Conservation (phyloP, 441 rosid genomes). For the Aquilaria agallochum region DNA sequence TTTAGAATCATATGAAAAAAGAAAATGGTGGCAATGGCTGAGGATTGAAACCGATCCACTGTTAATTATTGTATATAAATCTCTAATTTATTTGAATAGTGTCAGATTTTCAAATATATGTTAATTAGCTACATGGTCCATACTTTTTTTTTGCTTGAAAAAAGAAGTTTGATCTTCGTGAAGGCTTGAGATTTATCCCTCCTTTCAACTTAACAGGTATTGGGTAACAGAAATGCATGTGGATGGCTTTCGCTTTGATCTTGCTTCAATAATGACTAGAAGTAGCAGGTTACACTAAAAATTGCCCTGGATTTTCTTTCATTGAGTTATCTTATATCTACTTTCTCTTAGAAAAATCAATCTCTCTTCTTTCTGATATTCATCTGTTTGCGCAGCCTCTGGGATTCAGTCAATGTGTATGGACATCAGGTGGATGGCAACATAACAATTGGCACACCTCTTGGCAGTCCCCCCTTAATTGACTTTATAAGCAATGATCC, state of each 20-base stretch:
- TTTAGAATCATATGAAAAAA: too few species aligned
- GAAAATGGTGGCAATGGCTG: too few species aligned
- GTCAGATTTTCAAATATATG: too few species aligned
- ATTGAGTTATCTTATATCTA: conserved; percentile 6
- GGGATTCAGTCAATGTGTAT: conserved; percentile 87
- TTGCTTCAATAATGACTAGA: conserved; percentile 97
- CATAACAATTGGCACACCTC: conserved; percentile 78
- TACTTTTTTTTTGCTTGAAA: too few species aligned
- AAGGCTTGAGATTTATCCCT: conserved; percentile 1
- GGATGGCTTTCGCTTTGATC: conserved; percentile 99
- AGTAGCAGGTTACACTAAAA: conserved; percentile 64
- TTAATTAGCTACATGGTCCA: too few species aligned
- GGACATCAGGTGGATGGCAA: conserved; percentile 71
- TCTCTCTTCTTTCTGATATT: conserved; percentile 17
- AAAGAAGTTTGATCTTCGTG: too few species aligned
- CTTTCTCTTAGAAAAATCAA: conserved; percentile 1
- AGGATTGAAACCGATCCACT: too few species aligned
- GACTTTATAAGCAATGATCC: conserved; percentile 96
- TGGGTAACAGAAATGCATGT: conserved; percentile 99
- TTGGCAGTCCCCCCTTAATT: conserved; percentile 79
- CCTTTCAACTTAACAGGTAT: conserved; percentile 53
- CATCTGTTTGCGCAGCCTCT: conserved; percentile 47
- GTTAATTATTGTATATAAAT: too few species aligned
- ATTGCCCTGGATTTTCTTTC: conserved; percentile 4
- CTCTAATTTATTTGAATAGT: too few species aligned